Percentiles rank a stretch among this genome's conserved stretches.
phyloP scores from a whole-genome alignment of 148 eudicot genomes.

The Persicaria maculosa region DNA sequence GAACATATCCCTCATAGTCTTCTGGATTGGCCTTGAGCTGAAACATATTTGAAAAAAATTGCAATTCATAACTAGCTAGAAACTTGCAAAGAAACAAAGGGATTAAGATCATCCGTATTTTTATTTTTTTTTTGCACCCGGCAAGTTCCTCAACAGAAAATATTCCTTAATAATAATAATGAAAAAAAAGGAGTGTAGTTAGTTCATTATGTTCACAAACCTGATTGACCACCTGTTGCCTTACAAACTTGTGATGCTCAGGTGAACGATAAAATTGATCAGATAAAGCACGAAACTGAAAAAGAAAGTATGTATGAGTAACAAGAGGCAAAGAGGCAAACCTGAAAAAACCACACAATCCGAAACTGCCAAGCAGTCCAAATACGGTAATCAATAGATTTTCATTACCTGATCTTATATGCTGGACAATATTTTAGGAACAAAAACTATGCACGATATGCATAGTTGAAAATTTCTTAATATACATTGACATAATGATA shows the following conservation, averaged over 20 bases:
- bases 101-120: neutral
- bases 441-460: neutral
- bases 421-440: neutral
- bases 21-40: constrained; percentile 83
- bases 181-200: neutral
- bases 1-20: constrained; percentile 81
- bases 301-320: neutral
- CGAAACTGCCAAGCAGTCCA: neutral
- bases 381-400: neutral
- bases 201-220: constrained; percentile 24
- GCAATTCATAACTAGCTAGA: constrained; percentile 2
- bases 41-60: constrained; percentile 5
- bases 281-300: constrained; percentile 81
- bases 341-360: neutral
- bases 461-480: neutral
- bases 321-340: neutral
- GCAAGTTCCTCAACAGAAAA: neutral
- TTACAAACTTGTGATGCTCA: constrained; percentile 85
- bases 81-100: neutral
- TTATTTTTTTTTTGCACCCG: neutral
- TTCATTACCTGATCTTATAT: neutral
- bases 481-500: neutral
- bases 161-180: neutral
- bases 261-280: constrained; percentile 81
- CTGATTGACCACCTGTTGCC: constrained; percentile 79